Conservation (phyloP, 768 basidiomycete genomes). For the Mycena maculata region DNA sequence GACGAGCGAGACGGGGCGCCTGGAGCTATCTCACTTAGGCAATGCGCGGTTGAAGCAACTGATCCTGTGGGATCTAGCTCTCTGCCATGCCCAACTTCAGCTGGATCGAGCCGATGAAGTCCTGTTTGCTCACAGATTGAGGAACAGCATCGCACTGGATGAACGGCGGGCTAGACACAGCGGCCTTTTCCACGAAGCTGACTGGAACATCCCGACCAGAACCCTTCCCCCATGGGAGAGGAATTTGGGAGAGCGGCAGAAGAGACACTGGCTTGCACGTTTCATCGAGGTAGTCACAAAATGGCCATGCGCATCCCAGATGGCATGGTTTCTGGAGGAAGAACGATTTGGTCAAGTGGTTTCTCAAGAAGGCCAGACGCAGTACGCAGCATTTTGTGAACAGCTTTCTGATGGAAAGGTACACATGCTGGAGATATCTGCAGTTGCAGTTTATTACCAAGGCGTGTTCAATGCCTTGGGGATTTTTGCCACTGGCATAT, state of each 20-base stretch:
- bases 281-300: background rate
- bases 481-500: background rate
- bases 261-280: background rate
- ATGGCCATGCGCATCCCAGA: background rate
- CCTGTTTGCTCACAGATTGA: no score
- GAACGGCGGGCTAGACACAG: background rate
- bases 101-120: background rate
- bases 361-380: background rate
- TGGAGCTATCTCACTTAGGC: background rate
- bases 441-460: background rate
- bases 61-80: background rate
- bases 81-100: background rate
- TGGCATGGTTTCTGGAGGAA: background rate
- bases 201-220: background rate
- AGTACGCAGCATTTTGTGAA: background rate
- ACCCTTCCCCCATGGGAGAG: background rate
- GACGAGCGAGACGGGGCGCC: background rate
- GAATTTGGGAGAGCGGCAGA: background rate
- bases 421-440: background rate
- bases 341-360: background rate
- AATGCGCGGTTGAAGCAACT: background rate
- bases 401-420: background rate
- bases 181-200: background rate
- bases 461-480: background rate
- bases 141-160: background rate